Percentiles rank a stretch among this genome's conserved stretches.
Evolutionary conservation across 208 protist genomes (phyloP).

Genomic region (Trypanosoma grayi): DNA sequence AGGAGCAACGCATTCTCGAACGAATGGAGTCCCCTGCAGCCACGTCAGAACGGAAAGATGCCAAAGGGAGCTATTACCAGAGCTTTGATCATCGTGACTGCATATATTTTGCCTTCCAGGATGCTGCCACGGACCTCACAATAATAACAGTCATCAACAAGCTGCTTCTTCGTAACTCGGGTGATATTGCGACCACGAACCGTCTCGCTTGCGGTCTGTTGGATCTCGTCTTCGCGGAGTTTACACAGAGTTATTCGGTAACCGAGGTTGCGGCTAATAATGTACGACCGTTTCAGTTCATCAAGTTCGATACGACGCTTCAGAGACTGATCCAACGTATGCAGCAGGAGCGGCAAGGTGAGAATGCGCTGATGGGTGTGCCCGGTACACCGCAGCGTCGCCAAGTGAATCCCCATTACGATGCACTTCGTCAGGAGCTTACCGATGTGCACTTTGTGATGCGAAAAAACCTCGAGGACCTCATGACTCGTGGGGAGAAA

Average conservation of each 20-base stretch:
- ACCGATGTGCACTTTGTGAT: conserved; percentile 91
- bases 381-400: conserved; percentile 26
- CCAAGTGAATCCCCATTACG: conserved; percentile 74
- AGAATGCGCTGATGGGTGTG: conserved; percentile 40
- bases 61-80: conserved; percentile 84
- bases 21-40: conserved; percentile 75
- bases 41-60: conserved; percentile 28
- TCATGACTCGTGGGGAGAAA: conserved; percentile 87
- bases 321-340: conserved; percentile 65
- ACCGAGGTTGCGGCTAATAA: conserved; percentile 48
- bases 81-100: conserved; percentile 90
- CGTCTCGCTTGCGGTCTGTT: conserved; percentile 80
- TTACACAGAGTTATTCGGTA: conserved; percentile 53
- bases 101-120: conserved; percentile 89
- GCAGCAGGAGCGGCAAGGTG: conserved; percentile 61
- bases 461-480: conserved; percentile 87
- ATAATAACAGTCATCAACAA: conserved; percentile 89
- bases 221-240: conserved; percentile 78
- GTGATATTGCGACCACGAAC: conserved; percentile 72
- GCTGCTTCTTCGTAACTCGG: conserved; percentile 76
- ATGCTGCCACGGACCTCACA: conserved; percentile 82
- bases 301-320: conserved; percentile 86
- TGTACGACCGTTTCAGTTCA: conserved; percentile 85
- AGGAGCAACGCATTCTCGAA: conserved; percentile 83
- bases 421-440: conserved; percentile 75